Evolutionary conservation across 805 yeast genomes (phyloP).

Genomic region (Cyberlindnera petersonii): DNA sequence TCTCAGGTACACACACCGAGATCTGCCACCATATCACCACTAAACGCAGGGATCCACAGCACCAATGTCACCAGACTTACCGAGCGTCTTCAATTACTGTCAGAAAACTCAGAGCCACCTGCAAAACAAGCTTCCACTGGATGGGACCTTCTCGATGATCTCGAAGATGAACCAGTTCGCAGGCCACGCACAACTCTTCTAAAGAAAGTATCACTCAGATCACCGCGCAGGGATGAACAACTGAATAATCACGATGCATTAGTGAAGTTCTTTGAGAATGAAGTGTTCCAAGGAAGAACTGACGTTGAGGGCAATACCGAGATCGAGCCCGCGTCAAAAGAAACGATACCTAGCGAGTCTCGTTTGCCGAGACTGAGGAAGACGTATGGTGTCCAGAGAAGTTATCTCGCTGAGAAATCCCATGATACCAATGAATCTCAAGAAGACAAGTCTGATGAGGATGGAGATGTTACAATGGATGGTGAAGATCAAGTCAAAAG

Average conservation of each 20-base stretch:
- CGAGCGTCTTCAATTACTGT: neutral
- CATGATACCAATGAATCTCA: constrained; percentile 4
- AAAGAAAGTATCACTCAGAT: constrained; percentile 6
- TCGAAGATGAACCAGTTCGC: constrained; percentile 4
- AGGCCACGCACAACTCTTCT: constrained; percentile 2
- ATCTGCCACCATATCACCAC: neutral
- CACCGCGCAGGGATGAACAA: constrained; percentile 10
- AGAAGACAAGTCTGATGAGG: constrained; percentile 10
- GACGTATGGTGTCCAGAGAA: constrained; percentile 7
- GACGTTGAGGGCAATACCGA: neutral
- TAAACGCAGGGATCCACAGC: neutral
- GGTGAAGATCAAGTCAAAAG: constrained; percentile 19
- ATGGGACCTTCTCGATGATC: constrained; percentile 12
- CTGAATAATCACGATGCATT: constrained; percentile 12
- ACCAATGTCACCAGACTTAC: constrained; percentile 3
- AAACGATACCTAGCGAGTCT: too few relatives aligned
- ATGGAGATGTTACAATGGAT: neutral
- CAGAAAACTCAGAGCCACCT: neutral
- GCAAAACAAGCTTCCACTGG: neutral
- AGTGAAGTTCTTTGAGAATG: constrained; percentile 13
- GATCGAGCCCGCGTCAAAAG: too few relatives aligned
- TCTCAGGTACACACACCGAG: constrained; percentile 1
- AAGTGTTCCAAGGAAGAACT: neutral
- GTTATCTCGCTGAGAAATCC: constrained; percentile 13
- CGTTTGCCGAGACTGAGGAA: too few relatives aligned